Base-by-base conservation (phyloP, 805 yeast genomes). In the Vanderwaltozyma yarrowii region DNA sequence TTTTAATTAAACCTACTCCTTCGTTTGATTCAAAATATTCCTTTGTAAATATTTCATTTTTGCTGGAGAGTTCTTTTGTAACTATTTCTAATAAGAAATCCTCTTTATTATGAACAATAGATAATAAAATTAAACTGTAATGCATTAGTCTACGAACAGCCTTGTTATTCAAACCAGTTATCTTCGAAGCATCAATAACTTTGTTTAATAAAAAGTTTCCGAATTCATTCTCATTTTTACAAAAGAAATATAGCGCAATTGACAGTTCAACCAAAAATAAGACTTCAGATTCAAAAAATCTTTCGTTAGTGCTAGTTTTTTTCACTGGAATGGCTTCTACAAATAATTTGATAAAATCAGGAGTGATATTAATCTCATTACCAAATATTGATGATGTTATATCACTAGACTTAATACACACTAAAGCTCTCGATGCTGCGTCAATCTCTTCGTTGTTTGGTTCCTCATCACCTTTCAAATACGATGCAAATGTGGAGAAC, bases 401-500 rank as follows among this genome's bases (percentile, higher is more conserved):
- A 33, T 72, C 71, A 43, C 89, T 76, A 0, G 87, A 74, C 38
- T 73, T 74, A 38, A 89, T 70, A 53, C 96, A 88, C 47, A 87
- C 95, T 35, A 80, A 64, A 0, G 95, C 80, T 3, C 84, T 77
- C 9, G 82, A 58, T 0, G 96, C 82, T 5, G 83, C 73, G 44
- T 87, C 95, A 36, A 92, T 78, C 47, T 88, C 96, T 51, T 84
- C 94, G 41, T 81, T 88, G 2, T 92, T 74, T n/a, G 98, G 98
- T 57, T 88, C 96, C 36, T 83, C 92, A 50, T 85, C 95, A 12
- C 96, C 89, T 43, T 88, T 83, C 59, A 92, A 71, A 50, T 86
- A 88, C 0, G 95, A 84, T 1, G 96, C 86, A 48, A 89, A 78
- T 0, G 96, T 82, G 1, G 95, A 82, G 38, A 89, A 73, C 14